These are phyloP conservation scores for Aspergillus affinis DNA, from an alignment of 495 filamentous ascomycete species.

Conservation along the genomic window DNA sequence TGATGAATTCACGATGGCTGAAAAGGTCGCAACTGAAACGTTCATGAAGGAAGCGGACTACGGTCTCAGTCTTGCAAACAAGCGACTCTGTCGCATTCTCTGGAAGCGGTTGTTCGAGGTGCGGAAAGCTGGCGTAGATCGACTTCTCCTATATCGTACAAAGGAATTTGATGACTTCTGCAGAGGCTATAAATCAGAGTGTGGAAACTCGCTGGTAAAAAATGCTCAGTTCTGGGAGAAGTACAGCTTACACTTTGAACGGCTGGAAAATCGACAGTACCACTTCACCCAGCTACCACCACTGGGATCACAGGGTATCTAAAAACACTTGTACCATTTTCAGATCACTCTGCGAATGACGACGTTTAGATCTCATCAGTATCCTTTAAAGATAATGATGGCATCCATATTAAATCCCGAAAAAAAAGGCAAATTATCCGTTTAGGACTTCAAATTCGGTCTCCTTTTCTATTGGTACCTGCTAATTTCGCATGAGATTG, in stretches of 20 bases:
- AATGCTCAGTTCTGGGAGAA: conserved; percentile 15
- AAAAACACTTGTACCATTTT: no score
- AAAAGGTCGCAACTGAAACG: conserved; percentile 22
- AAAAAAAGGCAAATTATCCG: no score
- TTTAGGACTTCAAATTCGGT: no score
- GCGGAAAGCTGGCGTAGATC: conserved; percentile 18
- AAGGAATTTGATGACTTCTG: conserved; percentile 25
- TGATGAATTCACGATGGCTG: conserved; percentile 23
- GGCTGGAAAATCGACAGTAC: conserved; percentile 18
- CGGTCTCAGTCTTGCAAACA: conserved; percentile 17
- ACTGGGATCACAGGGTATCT: no score
- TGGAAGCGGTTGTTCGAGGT: conserved; percentile 25
- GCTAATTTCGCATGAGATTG: no score
- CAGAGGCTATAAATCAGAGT: conserved; percentile 13
- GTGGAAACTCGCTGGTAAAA: conserved; percentile 19
- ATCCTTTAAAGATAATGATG: no score
- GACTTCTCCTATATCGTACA: conserved; percentile 21
- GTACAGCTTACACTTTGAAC: conserved; percentile 19
- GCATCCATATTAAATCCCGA: no score
- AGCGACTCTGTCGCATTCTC: conserved; percentile 19
- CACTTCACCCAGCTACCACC: no score
- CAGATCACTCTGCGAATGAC: no score
- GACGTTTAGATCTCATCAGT: no score
- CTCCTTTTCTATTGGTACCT: no score
- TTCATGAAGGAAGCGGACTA: conserved; percentile 24